Evolutionary conservation across 768 basidiomycete species (phyloP), one percentile per base, ranked within the genome.

Genomic region (Dacryopinax spathularia): DNA sequence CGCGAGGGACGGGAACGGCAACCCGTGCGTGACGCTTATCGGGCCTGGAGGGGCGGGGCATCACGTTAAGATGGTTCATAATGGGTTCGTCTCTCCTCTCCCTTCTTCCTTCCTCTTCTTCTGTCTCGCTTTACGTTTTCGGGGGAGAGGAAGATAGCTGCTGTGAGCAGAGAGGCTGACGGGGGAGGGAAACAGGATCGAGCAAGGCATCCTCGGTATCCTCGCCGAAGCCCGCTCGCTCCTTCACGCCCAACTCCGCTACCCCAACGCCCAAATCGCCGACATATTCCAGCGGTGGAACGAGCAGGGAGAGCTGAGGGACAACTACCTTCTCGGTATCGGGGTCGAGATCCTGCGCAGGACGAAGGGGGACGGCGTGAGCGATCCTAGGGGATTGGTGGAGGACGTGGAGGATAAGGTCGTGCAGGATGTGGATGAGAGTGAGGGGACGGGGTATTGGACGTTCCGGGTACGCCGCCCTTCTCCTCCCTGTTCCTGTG

Each of bases 381-480:
- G 71, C 33, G 63, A 72, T 43, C 34, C 67, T 15, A 43, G 62
- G 31, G 74, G 74, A 0, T 69, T 75, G 44, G 70, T 75, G 1
- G 74, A 75, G 44, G 72, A 64, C n/a, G 71, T 74, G 31, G 73
- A 73, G 60, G 74, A 74, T 60, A 73, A 73, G 63, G 70, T 75
- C 31, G 71, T 70, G 10, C 74, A 75, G 66, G 74, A 75, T 67
- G 72, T 71, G 13, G 74, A 73, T 60, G 59, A 65, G 56, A 66
- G 67, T 2, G 72, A 73, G 61, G 70, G 69, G 22, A 68, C 66
- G 44, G 22, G 27, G 13, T 22, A 22, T 36, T 74, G 74, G 73
- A 70, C 70, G 2, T 60, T 73, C 15, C 65, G 43, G 39, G 68
- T 68, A 29, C 35, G 65, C 60, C 27, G 9, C 35, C 35, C 18